Conservation (phyloP, 2,329 filamentous ascomycete genomes). For the Tolypocladium nubicola region DNA sequence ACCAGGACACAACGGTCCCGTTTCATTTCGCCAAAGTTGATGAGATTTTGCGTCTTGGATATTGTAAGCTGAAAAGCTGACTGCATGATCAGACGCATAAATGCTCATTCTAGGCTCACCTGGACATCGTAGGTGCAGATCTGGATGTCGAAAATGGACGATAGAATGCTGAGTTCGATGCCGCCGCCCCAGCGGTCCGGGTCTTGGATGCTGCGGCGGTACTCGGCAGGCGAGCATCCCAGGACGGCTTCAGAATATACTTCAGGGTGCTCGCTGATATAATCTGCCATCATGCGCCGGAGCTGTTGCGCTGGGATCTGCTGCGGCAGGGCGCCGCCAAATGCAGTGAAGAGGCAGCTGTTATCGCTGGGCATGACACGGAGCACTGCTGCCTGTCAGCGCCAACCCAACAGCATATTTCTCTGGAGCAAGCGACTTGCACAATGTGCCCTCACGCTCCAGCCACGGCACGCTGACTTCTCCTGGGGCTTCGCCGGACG, state of each 20-base stretch:
- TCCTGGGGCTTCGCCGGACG: slow-evolving; percentile 10
- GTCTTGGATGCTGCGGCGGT: slow-evolving; percentile 72
- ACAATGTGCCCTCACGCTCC: slow-evolving; percentile 37
- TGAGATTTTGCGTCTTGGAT: slow-evolving; percentile 20
- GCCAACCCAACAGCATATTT: neutral
- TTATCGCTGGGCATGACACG: slow-evolving; percentile 97
- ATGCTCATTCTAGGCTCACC: slow-evolving; percentile 14
- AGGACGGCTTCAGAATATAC: slow-evolving; percentile 69
- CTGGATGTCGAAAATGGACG: slow-evolving; percentile 75
- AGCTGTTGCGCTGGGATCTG: slow-evolving; percentile 42
- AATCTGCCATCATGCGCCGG: slow-evolving; percentile 65
- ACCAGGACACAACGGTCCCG: slow-evolving; percentile 65
- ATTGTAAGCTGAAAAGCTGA: neutral
- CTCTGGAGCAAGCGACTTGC: slow-evolving; percentile 19
- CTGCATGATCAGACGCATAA: neutral
- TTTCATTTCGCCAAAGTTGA: slow-evolving; percentile 66
- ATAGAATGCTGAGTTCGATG: slow-evolving; percentile 80
- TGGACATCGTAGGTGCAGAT: slow-evolving; percentile 77
- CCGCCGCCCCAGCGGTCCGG: slow-evolving; percentile 83
- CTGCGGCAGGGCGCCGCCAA: slow-evolving; percentile 67
- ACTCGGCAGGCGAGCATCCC: slow-evolving; percentile 60
- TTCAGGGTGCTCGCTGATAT: slow-evolving; percentile 63
- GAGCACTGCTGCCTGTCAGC: slow-evolving; percentile 44
- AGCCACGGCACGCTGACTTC: slow-evolving; percentile 36
- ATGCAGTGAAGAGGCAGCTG: slow-evolving; percentile 84